These are phyloP conservation scores for Aspergillus nidulans DNA, from an alignment of 495 filamentous ascomycete genomes.

Conservation along the genomic window DNA sequence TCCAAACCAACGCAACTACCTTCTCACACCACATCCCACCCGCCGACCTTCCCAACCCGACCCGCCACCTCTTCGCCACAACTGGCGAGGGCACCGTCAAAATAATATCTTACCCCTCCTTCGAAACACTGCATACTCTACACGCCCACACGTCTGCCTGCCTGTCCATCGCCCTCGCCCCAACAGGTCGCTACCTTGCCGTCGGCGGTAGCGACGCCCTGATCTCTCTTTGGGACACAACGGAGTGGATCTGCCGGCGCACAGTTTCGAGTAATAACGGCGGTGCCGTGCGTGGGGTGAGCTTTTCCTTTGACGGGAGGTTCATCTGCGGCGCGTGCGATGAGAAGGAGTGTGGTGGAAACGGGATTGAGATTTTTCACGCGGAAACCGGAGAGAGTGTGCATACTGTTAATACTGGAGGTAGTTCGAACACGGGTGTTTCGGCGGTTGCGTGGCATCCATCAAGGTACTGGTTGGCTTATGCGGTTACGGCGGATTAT, in stretches of 20 bases:
- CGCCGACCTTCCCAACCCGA: conserved; percentile 31
- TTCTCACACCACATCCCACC: conserved; percentile 64
- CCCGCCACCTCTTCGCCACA: conserved; percentile 61
- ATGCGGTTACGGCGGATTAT: conserved; percentile 74
- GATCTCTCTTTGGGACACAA: conserved; percentile 87
- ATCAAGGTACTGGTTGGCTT: conserved; percentile 81
- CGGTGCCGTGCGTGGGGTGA: conserved; percentile 78
- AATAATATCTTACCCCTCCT: conserved; percentile 64
- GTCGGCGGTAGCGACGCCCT: conserved; percentile 86
- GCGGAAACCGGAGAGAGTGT: conserved; percentile 85
- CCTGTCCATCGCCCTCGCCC: conserved; percentile 64
- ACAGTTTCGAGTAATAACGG: conserved; percentile 67
- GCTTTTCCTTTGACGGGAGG: conserved; percentile 87
- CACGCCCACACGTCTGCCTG: conserved; percentile 80
- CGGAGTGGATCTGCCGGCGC: conserved; percentile 82
- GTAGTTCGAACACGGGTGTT: conserved; percentile 40
- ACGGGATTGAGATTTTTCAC: conserved; percentile 70
- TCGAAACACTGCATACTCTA: conserved; percentile 55
- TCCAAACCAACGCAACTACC: conserved; percentile 75
- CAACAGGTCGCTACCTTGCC: conserved; percentile 75
- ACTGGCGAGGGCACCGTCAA: conserved; percentile 78
- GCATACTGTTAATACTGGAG: conserved; percentile 67
- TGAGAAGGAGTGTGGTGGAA: conserved; percentile 49
- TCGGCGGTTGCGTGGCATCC: conserved; percentile 88
- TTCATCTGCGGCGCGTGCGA: conserved; percentile 84